phyloP scores from a whole-genome alignment of 331 rosid species.

The Stylosanthes scabra region DNA sequence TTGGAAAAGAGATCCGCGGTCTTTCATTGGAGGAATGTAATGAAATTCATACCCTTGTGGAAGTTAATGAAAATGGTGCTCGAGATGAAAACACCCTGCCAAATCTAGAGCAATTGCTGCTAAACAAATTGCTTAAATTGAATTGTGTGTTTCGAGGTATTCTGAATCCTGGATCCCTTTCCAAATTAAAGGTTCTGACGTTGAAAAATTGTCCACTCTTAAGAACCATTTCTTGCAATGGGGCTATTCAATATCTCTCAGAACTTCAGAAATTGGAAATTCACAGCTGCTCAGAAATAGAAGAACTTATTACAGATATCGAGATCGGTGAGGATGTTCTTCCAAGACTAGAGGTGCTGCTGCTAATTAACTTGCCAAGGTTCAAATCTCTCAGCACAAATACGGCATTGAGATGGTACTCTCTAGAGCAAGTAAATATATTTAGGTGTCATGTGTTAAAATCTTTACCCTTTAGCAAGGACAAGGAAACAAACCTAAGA shows the following conservation, averaged over 20 bases:
- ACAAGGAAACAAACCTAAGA: conserved; percentile 30
- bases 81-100: conserved; percentile 23
- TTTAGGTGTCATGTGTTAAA: conserved; percentile 4
- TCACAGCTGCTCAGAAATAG: conserved; percentile 31
- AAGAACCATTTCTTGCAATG: conserved; percentile 19
- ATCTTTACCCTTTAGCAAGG: conserved; percentile 16
- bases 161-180: conserved; percentile 22
- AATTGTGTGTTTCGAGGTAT: conserved; percentile 27
- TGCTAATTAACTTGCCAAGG: conserved; percentile 21
- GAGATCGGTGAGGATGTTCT: not conserved
- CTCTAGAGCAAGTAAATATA: conserved; percentile 28
- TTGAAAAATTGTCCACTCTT: conserved; percentile 21
- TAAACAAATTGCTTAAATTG: not conserved
- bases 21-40: conserved; percentile 32
- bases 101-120: conserved; percentile 32
- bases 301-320: not conserved
- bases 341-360: conserved; percentile 34
- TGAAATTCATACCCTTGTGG: conserved; percentile 24
- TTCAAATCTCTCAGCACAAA: conserved; percentile 10
- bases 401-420: conserved; percentile 28
- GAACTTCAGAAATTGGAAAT: conserved; percentile 31
- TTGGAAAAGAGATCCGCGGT: conserved; percentile 11
- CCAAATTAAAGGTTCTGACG: conserved; percentile 16
- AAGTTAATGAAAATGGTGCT: not conserved
- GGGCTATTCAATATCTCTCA: conserved; percentile 22